Conservation (phyloP, 208 protist species). For the Kentomonas sorsogonicus region DNA sequence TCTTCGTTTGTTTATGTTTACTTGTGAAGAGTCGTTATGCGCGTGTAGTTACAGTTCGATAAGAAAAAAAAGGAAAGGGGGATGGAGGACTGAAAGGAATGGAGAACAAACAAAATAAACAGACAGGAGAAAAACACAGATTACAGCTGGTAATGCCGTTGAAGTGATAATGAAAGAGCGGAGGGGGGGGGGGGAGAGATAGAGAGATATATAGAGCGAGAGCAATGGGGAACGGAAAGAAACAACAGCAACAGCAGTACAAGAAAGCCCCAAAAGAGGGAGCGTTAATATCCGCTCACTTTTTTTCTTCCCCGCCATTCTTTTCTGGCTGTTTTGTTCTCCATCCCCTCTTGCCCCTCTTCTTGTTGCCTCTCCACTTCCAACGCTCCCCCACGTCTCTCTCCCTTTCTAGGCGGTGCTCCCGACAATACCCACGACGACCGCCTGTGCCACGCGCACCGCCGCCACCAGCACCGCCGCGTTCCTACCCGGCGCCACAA, state of each 20-base stretch:
- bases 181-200: not conserved
- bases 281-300: not conserved
- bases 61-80: too few species aligned
- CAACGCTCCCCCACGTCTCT: slow-evolving; percentile 7
- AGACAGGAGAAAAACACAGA: not conserved
- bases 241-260: too few species aligned
- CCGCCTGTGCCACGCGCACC: slow-evolving; percentile 8
- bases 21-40: too few species aligned
- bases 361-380: not conserved
- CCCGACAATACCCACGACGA: not conserved
- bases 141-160: not conserved
- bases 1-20: too few species aligned
- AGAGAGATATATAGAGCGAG: not conserved
- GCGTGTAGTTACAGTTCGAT: too few species aligned
- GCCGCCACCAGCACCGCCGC: slow-evolving; percentile 7
- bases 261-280: not conserved
- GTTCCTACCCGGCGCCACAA: slow-evolving; percentile 8
- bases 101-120: not conserved
- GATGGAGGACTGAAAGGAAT: not conserved
- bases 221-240: too few species aligned
- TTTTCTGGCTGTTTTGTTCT: not conserved
- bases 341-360: not conserved
- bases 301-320: not conserved
- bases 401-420: not conserved
- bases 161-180: too few species aligned